Conservation (phyloP, 2,329 filamentous ascomycete genomes). For the Purpureocillium takamizusanense region DNA sequence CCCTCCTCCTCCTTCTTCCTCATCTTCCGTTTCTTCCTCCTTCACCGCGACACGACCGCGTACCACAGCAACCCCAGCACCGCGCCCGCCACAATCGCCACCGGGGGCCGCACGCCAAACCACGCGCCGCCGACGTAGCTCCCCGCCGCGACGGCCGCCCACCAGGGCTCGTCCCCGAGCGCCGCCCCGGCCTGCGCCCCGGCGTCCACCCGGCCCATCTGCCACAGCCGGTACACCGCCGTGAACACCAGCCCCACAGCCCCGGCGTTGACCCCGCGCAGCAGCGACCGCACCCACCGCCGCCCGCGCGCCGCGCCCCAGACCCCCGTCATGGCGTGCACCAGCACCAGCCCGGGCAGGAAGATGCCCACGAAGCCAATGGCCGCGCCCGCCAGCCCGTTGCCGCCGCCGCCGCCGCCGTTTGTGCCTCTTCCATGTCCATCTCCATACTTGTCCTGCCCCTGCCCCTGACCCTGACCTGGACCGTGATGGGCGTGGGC, state of each 20-base stretch:
- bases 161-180: slow-evolving; percentile 51
- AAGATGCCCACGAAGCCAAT: slow-evolving; percentile 46
- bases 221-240: slow-evolving; percentile 54
- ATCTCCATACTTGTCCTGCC: too few relatives aligned
- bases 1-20: too few relatives aligned
- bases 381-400: slow-evolving; percentile 31
- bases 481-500: slow-evolving; percentile 23
- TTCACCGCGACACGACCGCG: slow-evolving; percentile 11
- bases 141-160: slow-evolving; percentile 48
- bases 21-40: too few relatives aligned
- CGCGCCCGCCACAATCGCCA: slow-evolving; percentile 23
- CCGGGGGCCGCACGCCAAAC: slow-evolving; percentile 11
- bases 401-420: too few relatives aligned
- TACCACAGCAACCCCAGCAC: slow-evolving; percentile 23
- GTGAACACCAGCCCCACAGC: slow-evolving; percentile 56
- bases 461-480: slow-evolving; percentile 20
- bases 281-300: slow-evolving; percentile 35
- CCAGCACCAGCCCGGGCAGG: slow-evolving; percentile 35
- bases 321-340: slow-evolving; percentile 37
- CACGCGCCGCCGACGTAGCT: slow-evolving; percentile 22
- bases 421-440: too few relatives aligned
- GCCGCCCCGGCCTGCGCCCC: slow-evolving; percentile 38
- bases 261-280: slow-evolving; percentile 49
- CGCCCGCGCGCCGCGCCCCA: slow-evolving; percentile 22
- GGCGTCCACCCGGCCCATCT: slow-evolving; percentile 49